Conservation (phyloP, 75 land plant species). For the Cunninghamia lanceolata region DNA sequence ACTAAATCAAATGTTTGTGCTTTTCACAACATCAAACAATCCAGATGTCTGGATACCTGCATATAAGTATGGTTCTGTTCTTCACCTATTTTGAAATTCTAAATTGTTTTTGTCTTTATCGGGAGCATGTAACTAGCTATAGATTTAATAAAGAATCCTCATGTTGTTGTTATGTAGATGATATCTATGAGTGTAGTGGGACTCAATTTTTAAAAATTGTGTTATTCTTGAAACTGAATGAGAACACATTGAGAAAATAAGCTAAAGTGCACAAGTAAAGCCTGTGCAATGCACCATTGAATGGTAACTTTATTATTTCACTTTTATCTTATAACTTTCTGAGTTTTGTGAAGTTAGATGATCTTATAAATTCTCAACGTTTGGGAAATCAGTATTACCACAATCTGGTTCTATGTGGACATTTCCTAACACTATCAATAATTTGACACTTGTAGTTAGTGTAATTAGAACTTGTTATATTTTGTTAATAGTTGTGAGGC, state of each 20-base stretch:
- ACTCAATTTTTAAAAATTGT: background rate
- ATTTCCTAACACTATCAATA: background rate
- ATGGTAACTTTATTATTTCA: background rate
- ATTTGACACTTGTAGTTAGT: too few relatives aligned
- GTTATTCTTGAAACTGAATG: background rate
- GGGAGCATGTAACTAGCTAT: background rate
- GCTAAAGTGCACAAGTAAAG: background rate
- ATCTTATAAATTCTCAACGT: background rate
- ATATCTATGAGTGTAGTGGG: background rate
- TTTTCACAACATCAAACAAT: constrained; percentile 93
- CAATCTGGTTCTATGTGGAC: background rate
- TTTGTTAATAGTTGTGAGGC: too few relatives aligned
- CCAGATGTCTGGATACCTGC: constrained; percentile 96
- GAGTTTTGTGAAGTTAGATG: background rate
- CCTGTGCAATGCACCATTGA: background rate
- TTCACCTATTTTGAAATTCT: background rate
- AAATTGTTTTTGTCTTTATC: background rate
- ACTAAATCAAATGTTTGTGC: constrained; percentile 80
- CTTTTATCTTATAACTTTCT: background rate
- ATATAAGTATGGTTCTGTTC: constrained; percentile 64
- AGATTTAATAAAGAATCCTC: background rate
- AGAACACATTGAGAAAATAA: background rate
- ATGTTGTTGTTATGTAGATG: background rate
- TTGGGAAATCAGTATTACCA: background rate
- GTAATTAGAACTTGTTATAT: too few relatives aligned